Evolutionary conservation across 2,329 filamentous ascomycete genomes (phyloP), one percentile per base, ranked within the genome.

Genomic region (Arthrobotrys sphaeroides): DNA sequence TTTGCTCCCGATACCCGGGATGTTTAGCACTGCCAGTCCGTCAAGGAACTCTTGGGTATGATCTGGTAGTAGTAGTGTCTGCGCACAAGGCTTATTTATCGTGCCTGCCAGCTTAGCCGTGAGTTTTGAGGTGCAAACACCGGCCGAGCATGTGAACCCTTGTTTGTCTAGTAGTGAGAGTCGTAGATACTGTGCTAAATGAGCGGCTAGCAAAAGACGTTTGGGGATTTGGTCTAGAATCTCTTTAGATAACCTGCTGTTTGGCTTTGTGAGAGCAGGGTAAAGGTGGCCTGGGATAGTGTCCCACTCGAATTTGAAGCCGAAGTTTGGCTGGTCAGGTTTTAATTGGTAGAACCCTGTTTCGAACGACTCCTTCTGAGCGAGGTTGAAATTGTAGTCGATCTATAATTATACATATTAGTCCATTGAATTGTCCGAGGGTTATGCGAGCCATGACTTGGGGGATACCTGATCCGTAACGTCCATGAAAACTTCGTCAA

Each of bases 401-500:
- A 98, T 85, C 78, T 97, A 89, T 51, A 18, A 5, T 26, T 45
- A 24, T 5, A 31, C 22, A 45, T 2, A 6, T 26, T 31, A n/a
- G n/a, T n/a, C n/a, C n/a, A n/a, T 18, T 51, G 13, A 12, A 1
- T 28, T 28, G 12, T 9, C 3, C 9, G n/a, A 6, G 20, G 47
- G 9, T 18, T 18, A 22, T 20, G 6, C 22, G 16, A 3, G 22
- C 6, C 4, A 3, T 28, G 24, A 13, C 10, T 2, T 12, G 0
- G 24, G 12, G 3, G 28, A 22, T 51, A 75, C 72, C 33, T 75
- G 72, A n/a, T 96, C 92, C 6, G 92, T 94, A 45, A 94, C 91
- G 80, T 98, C 93, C 83, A 92, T 83, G 80, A 89, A 92, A 2
- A 96, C 90, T 85, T 98, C 95, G 81, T 98, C 95, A 78, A 98